A percentile compares a stretch with the other conserved stretches of the same genome.
Conservation (phyloP, 495 filamentous ascomycete genomes). For the Trichoderma parareesei region DNA sequence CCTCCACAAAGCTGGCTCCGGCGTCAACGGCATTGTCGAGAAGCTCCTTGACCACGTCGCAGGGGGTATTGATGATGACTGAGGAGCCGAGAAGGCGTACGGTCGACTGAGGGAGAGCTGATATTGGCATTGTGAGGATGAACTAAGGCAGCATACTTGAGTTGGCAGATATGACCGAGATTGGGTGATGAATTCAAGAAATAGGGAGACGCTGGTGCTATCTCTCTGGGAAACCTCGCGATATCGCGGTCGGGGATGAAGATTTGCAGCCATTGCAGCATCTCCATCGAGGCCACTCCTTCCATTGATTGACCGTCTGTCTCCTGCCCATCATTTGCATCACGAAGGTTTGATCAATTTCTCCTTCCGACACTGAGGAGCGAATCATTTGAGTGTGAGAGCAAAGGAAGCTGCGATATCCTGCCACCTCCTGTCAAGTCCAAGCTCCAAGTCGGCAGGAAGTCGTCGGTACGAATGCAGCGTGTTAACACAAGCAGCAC, state of each 20-base stretch:
- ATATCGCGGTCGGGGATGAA: neutral
- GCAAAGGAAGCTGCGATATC: neutral
- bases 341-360: neutral
- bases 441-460: neutral
- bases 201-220: too few species aligned
- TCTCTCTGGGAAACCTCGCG: neutral
- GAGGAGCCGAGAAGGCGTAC: conserved; percentile 62
- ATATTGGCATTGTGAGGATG: conserved; percentile 24
- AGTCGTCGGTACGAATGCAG: neutral
- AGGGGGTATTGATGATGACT: conserved; percentile 63
- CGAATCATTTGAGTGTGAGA: neutral
- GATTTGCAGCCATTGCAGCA: neutral
- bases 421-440: too few species aligned
- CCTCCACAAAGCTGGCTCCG: conserved; percentile 58
- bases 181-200: too few species aligned
- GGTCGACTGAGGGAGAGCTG: conserved; percentile 52
- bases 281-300: neutral
- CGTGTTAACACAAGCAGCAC: neutral
- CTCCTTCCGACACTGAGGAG: neutral
- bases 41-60: conserved; percentile 78
- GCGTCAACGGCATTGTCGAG: conserved; percentile 90
- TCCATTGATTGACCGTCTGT: neutral
- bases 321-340: neutral
- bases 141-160: neutral
- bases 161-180: too few species aligned